These are phyloP conservation scores for Daldinia grandis DNA, from an alignment of 495 filamentous ascomycete species.

Conservation along the genomic window DNA sequence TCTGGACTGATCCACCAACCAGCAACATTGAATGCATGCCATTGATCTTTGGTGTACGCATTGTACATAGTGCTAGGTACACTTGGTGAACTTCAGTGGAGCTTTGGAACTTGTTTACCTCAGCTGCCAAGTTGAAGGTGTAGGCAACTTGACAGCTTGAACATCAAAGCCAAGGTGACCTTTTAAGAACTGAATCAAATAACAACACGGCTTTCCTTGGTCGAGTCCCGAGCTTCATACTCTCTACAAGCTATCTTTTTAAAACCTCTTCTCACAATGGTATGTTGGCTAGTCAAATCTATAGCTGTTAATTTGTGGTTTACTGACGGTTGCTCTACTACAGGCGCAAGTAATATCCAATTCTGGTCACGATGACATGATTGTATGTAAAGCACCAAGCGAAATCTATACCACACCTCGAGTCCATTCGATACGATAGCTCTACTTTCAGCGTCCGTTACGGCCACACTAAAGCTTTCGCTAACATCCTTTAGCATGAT, in stretches of 20 bases:
- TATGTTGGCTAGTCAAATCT: slow-evolving; percentile 15
- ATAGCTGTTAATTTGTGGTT: not conserved
- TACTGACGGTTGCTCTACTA: slow-evolving; percentile 30
- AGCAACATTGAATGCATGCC: slow-evolving; percentile 20
- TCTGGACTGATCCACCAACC: slow-evolving; percentile 28
- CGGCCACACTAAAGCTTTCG: not conserved
- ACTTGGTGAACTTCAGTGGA: slow-evolving; percentile 25
- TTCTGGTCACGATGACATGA: slow-evolving; percentile 98
- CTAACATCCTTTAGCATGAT: slow-evolving; percentile 75
- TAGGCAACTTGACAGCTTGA: not conserved
- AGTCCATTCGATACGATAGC: not conserved
- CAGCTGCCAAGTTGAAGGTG: slow-evolving; percentile 25
- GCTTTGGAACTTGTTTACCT: slow-evolving; percentile 33
- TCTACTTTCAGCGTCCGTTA: not conserved
- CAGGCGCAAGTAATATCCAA: slow-evolving; percentile 84
- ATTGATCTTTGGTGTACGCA: slow-evolving; percentile 20
- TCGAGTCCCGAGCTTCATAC: not conserved
- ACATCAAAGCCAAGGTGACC: not conserved
- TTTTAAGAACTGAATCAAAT: not conserved
- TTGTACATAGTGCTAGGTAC: slow-evolving; percentile 35
- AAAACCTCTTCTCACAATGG: slow-evolving; percentile 34
- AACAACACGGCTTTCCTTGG: not conserved
- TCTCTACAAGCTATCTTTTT: not conserved
- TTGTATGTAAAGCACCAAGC: slow-evolving; percentile 69
- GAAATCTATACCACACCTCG: not conserved